Evolutionary conservation across 106 monocot species (phyloP), one percentile per base, ranked within the genome.

Genomic region (Dioscorea dumetorum): DNA sequence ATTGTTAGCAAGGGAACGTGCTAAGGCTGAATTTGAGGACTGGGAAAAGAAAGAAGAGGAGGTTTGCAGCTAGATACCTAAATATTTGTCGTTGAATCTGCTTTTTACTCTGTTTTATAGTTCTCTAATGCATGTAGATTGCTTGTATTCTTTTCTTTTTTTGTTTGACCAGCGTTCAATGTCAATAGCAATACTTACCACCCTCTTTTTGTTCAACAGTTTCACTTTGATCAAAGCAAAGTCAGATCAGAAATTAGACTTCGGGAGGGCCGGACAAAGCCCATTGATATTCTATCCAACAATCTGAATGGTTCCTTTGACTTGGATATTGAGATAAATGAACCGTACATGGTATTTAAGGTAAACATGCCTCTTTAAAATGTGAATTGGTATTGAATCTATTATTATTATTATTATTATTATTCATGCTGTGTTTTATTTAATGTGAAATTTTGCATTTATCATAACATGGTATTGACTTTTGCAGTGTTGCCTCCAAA

Each of bases 41-140:
- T 97, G 97, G 97, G 97, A 97, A 70, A 92, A 88, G 75, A 97
- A 91, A 80, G 97, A 97, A 80, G 97, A 92, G 71, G 97, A 97
- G 91, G 94, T 84, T 23, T 48, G 32, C 56, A 61, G 21, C 49
- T 34, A 57, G 23, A 18, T 58, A 15, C 58, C 21, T 22, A 53
- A 53, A 13, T 18, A 16, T 53, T 2, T 4, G 7, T 34, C 7
- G 4, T 34, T 34, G 34, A 34, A 7, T 34, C 34, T 7, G 7
- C 7, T 34, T 34, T 34, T 34, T 34, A 4, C 34, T 34, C 34
- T 34, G 34, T 7, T 34, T 34, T 7, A n/a, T 34, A 34, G 34
- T 34, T 7, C 34, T 34, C 34, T 34, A 34, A 34, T 34, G 34
- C 34, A 34, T 34, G 14, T 53, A 53, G 16, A 3, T 2, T 53